These are phyloP conservation scores for Penicillium psychrosexuale DNA, from an alignment of 2,329 filamentous ascomycete species.

Conservation along the genomic window DNA sequence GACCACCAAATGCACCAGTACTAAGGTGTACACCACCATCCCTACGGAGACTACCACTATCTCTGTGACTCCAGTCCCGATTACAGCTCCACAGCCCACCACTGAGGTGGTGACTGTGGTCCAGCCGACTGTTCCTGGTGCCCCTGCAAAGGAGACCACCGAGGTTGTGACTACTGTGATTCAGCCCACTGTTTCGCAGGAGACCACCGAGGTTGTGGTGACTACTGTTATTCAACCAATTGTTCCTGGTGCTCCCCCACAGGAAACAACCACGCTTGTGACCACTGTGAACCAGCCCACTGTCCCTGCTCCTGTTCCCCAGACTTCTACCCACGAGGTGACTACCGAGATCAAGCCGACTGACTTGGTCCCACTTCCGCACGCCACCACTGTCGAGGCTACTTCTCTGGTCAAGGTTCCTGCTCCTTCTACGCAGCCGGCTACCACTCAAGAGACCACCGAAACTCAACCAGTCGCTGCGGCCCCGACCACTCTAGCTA, in stretches of 20 bases:
- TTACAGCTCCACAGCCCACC: neutral
- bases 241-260: no score
- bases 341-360: neutral
- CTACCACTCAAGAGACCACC: neutral
- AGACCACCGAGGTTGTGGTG: neutral
- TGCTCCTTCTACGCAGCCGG: neutral
- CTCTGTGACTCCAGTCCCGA: neutral
- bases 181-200: neutral
- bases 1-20: conserved; percentile 2
- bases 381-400: neutral
- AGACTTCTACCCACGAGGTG: neutral
- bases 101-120: neutral
- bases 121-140: neutral
- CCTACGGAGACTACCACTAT: neutral
- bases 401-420: conserved; percentile 3
- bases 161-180: neutral
- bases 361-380: conserved; percentile 2
- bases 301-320: neutral
- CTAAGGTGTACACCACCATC: neutral
- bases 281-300: neutral
- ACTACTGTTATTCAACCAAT: no score
- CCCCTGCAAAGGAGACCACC: neutral
- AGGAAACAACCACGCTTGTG: neutral
- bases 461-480: no score
- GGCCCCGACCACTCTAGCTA: neutral